Percentiles rank a stretch among this genome's conserved stretches.
phyloP scores from a whole-genome alignment of 192 early-diverging fungal genomes.

The Linnemannia zychae region DNA sequence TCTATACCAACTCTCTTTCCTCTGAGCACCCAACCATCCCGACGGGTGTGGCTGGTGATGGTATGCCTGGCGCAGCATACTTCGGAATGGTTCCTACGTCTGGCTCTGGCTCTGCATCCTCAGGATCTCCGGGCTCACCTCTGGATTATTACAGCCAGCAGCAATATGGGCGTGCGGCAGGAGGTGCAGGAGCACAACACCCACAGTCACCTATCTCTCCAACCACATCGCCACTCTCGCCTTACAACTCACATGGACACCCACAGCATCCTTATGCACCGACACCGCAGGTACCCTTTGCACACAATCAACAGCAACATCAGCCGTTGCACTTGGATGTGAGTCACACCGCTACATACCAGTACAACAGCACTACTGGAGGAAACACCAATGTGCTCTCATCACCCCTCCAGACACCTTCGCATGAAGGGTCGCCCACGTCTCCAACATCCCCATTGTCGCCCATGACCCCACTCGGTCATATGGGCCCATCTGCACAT shows the following conservation, averaged over 20 bases:
- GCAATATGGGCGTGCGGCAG: not conserved
- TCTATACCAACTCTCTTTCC: not conserved
- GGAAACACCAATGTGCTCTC: not conserved
- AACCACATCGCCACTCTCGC: not conserved
- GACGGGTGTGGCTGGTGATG: not conserved
- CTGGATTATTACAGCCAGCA: not conserved
- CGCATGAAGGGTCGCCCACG: constrained; percentile 23
- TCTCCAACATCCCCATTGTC: constrained; percentile 28
- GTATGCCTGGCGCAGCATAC: not conserved
- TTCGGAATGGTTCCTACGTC: not conserved
- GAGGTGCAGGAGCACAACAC: not conserved
- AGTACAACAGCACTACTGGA: not conserved
- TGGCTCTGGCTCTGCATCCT: not conserved
- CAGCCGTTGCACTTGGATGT: not conserved
- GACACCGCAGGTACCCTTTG: not conserved
- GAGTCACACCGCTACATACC: not conserved
- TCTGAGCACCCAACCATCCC: not conserved
- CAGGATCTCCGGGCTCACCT: not conserved
- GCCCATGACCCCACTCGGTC: constrained; percentile 17
- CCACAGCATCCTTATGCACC: not conserved
- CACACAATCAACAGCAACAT: not conserved
- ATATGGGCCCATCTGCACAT: not conserved
- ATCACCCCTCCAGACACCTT: constrained; percentile 20
- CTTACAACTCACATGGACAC: not conserved
- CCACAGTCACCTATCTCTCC: not conserved